phyloP scores from a whole-genome alignment of 2,329 filamentous ascomycete species.

The Orbilia brochopaga region DNA sequence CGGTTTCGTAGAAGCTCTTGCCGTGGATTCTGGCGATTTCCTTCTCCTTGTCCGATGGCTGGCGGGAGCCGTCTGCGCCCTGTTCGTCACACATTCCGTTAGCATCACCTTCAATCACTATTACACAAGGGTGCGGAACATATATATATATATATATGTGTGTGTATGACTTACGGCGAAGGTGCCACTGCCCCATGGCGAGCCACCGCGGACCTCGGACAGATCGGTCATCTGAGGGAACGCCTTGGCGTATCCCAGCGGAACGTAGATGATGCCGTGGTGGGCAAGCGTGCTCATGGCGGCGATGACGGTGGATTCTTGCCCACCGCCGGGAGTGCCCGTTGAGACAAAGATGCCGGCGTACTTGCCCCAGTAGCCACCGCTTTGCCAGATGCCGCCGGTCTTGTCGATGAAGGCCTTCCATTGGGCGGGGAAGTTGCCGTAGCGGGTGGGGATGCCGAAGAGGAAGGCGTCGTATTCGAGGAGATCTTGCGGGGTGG shows the following conservation, averaged over 20 bases:
- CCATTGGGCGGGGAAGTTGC: conserved; percentile 97
- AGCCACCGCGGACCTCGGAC: conserved; percentile 80
- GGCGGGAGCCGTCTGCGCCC: conserved; percentile 77
- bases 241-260: conserved; percentile 83
- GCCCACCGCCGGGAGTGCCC: conserved; percentile 82
- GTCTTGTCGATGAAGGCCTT: conserved; percentile 92
- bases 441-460: conserved; percentile 93
- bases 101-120: not conserved
- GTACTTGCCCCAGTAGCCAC: conserved; percentile 83
- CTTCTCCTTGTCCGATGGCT: conserved; percentile 77
- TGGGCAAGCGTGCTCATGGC: conserved; percentile 85
- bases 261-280: conserved; percentile 96
- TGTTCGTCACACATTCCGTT: conserved; percentile 52
- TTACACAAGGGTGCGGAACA: no score
- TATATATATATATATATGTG: conserved; percentile 22
- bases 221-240: conserved; percentile 75
- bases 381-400: conserved; percentile 79
- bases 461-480: conserved; percentile 87
- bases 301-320: conserved; percentile 83
- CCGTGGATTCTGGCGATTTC: conserved; percentile 82
- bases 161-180: conserved; percentile 67
- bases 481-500: conserved; percentile 63
- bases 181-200: conserved; percentile 91
- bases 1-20: conserved; percentile 77
- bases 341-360: conserved; percentile 90